These are phyloP conservation scores for Leptographium flavum DNA, from an alignment of 2,329 filamentous ascomycete species.

Conservation along the genomic window DNA sequence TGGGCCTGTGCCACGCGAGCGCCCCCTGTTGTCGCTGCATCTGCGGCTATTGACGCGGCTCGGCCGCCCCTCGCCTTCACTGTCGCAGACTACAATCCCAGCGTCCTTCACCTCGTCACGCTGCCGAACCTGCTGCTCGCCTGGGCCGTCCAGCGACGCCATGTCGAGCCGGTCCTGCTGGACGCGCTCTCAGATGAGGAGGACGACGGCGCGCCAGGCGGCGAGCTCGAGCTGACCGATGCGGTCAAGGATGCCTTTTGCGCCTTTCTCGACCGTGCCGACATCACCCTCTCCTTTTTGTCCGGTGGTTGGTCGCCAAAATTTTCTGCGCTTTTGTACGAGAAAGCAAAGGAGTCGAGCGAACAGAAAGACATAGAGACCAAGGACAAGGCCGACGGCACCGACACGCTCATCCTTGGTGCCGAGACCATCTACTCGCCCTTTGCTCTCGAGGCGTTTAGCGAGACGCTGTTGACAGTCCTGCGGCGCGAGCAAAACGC, in stretches of 20 bases:
- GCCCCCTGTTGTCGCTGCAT: no score
- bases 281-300: conserved; percentile 49
- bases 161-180: conserved; percentile 18
- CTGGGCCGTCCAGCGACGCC: conserved; percentile 40
- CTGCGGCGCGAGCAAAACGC: conserved; percentile 34
- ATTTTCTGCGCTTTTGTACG: conserved; percentile 46
- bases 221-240: conserved; percentile 50
- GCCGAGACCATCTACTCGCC: conserved; percentile 79
- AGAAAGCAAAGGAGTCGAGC: no score
- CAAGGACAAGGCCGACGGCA: conserved; percentile 10
- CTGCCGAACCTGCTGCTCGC: conserved; percentile 63
- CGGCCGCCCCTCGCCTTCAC: conserved; percentile 38
- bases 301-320: conserved; percentile 61
- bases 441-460: conserved; percentile 53
- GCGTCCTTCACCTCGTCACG: conserved; percentile 64
- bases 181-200: conserved; percentile 35
- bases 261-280: conserved; percentile 29
- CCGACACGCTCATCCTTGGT: conserved; percentile 45
- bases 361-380: no score
- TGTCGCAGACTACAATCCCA: conserved; percentile 67
- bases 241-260: conserved; percentile 45
- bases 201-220: conserved; percentile 39
- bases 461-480: conserved; percentile 48
- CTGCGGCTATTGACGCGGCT: conserved; percentile 13
- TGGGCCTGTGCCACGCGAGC: conserved; percentile 24